Conservation (phyloP, 2,329 filamentous ascomycete species). For the Penicillium expansum region DNA sequence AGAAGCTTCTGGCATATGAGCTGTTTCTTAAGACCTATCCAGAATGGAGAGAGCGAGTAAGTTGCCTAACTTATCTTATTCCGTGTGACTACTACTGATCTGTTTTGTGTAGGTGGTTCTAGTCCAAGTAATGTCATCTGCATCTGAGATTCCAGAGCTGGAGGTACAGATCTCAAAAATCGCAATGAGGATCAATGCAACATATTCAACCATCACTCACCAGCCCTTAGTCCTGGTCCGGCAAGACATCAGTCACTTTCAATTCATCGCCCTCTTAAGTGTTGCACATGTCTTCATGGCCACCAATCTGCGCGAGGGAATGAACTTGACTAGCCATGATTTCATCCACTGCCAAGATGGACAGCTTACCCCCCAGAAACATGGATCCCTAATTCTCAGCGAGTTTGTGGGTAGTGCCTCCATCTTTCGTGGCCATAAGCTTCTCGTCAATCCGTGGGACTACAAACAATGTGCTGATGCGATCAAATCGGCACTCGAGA, state of each 20-base stretch:
- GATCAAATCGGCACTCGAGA: constrained; percentile 77
- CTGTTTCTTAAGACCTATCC: constrained; percentile 89
- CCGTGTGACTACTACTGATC: constrained; percentile 3
- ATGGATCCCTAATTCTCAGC: constrained; percentile 83
- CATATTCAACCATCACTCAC: constrained; percentile 82
- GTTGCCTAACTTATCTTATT: constrained; percentile 1
- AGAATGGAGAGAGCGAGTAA: constrained; percentile 71
- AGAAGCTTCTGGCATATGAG: constrained; percentile 88
- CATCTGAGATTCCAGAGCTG: constrained; percentile 78
- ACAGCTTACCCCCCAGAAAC: constrained; percentile 65
- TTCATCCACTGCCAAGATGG: constrained; percentile 91
- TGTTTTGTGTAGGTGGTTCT: constrained; percentile 63
- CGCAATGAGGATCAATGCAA: constrained; percentile 85
- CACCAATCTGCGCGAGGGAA: constrained; percentile 89
- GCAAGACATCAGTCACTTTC: constrained; percentile 87
- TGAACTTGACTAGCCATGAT: constrained; percentile 94
- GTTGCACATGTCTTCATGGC: constrained; percentile 90
- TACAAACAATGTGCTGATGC: constrained; percentile 81
- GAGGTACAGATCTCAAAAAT: constrained; percentile 87
- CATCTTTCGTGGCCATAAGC: constrained; percentile 72
- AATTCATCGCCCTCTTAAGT: constrained; percentile 86
- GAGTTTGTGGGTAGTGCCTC: constrained; percentile 92
- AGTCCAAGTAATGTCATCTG: constrained; percentile 87
- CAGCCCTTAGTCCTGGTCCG: constrained; percentile 88
- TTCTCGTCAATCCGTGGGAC: constrained; percentile 92